Percentiles rank a stretch among this genome's conserved stretches.
phyloP scores from a whole-genome alignment of 2,329 filamentous ascomycete genomes.

The Didymella segeticola region DNA sequence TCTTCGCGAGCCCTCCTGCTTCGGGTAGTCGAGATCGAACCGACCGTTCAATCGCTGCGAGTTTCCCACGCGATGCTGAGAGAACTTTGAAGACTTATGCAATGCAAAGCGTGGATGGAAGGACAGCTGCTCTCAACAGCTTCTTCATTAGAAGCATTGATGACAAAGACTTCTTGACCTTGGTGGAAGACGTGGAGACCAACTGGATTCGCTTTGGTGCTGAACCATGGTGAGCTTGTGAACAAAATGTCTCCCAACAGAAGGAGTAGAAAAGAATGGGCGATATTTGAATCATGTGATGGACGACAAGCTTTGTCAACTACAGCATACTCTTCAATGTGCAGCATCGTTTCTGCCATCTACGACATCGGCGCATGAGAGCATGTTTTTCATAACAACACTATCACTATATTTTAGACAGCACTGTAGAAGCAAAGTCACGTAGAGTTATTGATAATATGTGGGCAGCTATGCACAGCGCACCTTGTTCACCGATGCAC shows the following conservation, averaged over 20 bases:
- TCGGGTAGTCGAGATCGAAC: constrained; percentile 2
- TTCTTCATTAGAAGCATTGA: constrained; percentile 60
- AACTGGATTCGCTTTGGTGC: constrained; percentile 52
- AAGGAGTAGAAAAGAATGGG: too few relatives aligned
- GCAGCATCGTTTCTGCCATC: not conserved
- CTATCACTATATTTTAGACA: not conserved
- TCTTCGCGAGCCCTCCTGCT: constrained; percentile 14
- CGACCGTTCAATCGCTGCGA: not conserved
- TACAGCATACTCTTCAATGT: not conserved
- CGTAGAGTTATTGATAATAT: not conserved
- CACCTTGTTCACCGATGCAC: not conserved
- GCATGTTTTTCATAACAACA: not conserved
- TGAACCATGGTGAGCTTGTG: constrained; percentile 14
- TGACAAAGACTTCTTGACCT: constrained; percentile 56
- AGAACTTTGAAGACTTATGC: constrained; percentile 43
- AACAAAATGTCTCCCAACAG: not conserved
- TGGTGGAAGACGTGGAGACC: constrained; percentile 59
- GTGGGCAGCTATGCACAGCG: not conserved
- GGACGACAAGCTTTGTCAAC: constrained; percentile 1
- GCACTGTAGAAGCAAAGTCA: not conserved
- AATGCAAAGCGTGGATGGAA: constrained; percentile 49
- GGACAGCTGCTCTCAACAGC: constrained; percentile 54
- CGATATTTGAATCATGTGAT: constrained; percentile 4
- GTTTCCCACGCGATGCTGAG: not conserved
- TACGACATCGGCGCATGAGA: not conserved